These are phyloP conservation scores for Thalia dealbata DNA, from an alignment of 176 grass and related monocot species.

Conservation along the genomic window DNA sequence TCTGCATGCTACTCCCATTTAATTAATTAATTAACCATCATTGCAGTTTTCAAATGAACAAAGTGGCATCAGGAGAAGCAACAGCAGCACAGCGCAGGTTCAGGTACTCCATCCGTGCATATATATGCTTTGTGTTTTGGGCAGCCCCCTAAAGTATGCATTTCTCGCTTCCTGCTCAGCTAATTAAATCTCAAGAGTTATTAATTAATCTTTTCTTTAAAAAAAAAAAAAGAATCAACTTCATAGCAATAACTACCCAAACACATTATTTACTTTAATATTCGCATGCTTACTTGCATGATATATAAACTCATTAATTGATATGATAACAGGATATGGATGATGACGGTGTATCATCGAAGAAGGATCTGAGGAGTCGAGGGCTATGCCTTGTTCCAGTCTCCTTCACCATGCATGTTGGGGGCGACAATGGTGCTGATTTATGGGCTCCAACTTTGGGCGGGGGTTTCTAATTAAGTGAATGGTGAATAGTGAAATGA, in stretches of 20 bases:
- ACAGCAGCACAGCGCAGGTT: neutral
- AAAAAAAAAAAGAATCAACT: too few species aligned
- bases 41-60: neutral
- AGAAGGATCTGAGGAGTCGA: constrained; percentile 52
- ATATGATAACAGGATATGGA: too few species aligned
- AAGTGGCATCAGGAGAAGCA: neutral
- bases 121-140: constrained; percentile 23
- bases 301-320: too few species aligned
- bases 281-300: too few species aligned
- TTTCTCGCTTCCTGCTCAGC: too few species aligned
- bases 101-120: too few species aligned
- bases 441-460: constrained; percentile 35
- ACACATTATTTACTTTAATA: too few species aligned
- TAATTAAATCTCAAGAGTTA: neutral
- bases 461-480: neutral
- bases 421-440: constrained; percentile 43
- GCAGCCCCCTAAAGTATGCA: constrained; percentile 42
- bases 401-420: constrained; percentile 49
- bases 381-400: constrained; percentile 71
- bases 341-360: constrained; percentile 33
- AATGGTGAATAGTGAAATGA: neutral
- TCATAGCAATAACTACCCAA: too few species aligned
- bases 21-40: neutral
- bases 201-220: neutral
- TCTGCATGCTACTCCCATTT: neutral